A percentile compares a stretch with the other conserved stretches of the same genome.
Conservation (phyloP, 257 asterid genomes). For the Misopates orontium region DNA sequence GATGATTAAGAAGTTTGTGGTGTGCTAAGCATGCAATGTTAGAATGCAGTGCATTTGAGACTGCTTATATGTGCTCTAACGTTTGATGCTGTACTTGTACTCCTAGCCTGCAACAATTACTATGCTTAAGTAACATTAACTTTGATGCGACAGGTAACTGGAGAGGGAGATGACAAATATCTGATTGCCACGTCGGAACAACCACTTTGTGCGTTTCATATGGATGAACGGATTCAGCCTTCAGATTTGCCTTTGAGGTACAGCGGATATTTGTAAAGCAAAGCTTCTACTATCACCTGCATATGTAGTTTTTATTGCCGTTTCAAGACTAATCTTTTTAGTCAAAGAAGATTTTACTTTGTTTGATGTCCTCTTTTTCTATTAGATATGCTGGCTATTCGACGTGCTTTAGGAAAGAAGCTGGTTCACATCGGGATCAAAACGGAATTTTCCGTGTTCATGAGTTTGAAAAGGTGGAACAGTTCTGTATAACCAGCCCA, state of each 20-base stretch:
- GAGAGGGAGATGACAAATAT: conserved; percentile 95
- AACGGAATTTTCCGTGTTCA: conserved; percentile 91
- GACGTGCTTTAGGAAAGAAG: conserved; percentile 92
- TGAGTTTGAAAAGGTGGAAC: conserved; percentile 94
- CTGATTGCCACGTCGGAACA: conserved; percentile 96
- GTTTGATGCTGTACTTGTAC: not conserved
- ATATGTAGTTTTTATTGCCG: conserved; percentile 7
- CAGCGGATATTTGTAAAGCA: not conserved
- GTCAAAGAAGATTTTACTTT: not conserved
- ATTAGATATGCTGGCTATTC: conserved; percentile 91
- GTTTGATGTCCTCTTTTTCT: conserved; percentile 1
- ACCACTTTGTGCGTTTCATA: conserved; percentile 89
- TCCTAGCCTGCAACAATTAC: not conserved
- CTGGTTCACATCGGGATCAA: conserved; percentile 95
- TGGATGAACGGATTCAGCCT: conserved; percentile 92
- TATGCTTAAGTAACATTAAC: not conserved
- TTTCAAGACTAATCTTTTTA: conserved; percentile 3
- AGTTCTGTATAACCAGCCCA: conserved; percentile 83
- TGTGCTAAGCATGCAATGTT: too few species aligned
- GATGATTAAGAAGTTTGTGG: not conserved
- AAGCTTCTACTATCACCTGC: too few species aligned
- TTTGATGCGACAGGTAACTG: conserved; percentile 60
- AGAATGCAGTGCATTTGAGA: not conserved
- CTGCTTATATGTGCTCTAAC: conserved; percentile 5
- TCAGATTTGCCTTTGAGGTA: conserved; percentile 77